Base-by-base conservation (phyloP, 805 yeast species). In the Monosporozyma solicola region DNA sequence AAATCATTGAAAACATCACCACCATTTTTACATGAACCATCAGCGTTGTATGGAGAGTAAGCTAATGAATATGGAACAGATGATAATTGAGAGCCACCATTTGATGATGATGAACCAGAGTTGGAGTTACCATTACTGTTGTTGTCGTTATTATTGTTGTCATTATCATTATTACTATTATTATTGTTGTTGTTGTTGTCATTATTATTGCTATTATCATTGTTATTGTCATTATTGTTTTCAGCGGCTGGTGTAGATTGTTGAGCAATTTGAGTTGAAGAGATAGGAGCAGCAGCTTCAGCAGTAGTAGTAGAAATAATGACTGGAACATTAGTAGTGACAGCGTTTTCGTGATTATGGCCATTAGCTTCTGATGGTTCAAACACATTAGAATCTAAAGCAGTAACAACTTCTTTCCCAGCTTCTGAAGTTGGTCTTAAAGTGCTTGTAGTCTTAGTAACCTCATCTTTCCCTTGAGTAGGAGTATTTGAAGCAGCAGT, bases 1-100 rank as follows among this genome's bases (percentile, higher is more conserved):
- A 91, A 73, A 68, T 91, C 97, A 24, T 71, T 56, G 48, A 67
- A 54, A 46, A 91, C 86, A 13, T 78, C 65, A 52, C 63, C 71
- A 46, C 75, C 69, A 55, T 72, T 74, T 65, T 87, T 90, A 73
- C 97, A 90, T 2, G 79, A 57, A 35, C 84, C 79, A 63, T 80
- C 83, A 63, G 80, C 68, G 53, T 77, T 75, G 73, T 88, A 91
- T 43, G 97, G 97, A 27, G 88, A 82, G 73, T 86, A 86, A 41
- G 82, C 91, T 53, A 86, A 75, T 22, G 81, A 78, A 37, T 73
- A 67, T 59, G 92, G 92, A 39, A 65, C 65, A 29, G 77, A 63
- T 16, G 69, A 51, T 27, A 72, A 48, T 5, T 52, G 44, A 24
- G 63, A 57, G 15, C 51, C 41, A n/a, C 27, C 24, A 29, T 39